Conservation (phyloP, 2,329 filamentous ascomycete species). For the Sclerotinia borealis region DNA sequence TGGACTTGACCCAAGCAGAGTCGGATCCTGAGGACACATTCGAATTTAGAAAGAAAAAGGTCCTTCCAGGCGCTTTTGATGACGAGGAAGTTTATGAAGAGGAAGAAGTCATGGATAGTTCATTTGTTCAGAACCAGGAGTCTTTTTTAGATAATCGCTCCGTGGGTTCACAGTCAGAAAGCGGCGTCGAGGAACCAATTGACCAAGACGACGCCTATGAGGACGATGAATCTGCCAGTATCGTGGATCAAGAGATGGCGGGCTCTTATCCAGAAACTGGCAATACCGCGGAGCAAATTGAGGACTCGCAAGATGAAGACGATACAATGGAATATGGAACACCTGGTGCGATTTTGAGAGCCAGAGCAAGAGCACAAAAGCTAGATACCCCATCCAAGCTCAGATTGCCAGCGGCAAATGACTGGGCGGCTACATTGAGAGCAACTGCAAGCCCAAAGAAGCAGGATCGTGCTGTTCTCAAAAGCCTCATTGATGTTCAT, state of each 20-base stretch:
- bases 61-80: constrained; percentile 77
- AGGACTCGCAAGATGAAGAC: constrained; percentile 45
- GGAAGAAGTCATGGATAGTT: constrained; percentile 45
- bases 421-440: constrained; percentile 91
- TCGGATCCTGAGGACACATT: constrained; percentile 34
- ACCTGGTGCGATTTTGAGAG: constrained; percentile 56
- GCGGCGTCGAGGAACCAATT: constrained; percentile 48
- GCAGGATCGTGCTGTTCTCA: constrained; percentile 72
- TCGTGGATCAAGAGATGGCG: constrained; percentile 66
- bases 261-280: constrained; percentile 68
- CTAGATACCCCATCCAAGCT: constrained; percentile 52
- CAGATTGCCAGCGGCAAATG: constrained; percentile 60
- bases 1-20: constrained; percentile 32
- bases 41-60: constrained; percentile 32
- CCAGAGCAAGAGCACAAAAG: constrained; percentile 58
- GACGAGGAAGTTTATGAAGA: constrained; percentile 48
- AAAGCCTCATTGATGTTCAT: constrained; percentile 38
- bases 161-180: constrained; percentile 67
- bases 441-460: constrained; percentile 93
- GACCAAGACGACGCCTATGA: constrained; percentile 60
- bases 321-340: constrained; percentile 37
- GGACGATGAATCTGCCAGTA: constrained; percentile 72
- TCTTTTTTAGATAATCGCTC: constrained; percentile 94
- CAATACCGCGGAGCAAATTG: constrained; percentile 69
- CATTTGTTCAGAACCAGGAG: constrained; percentile 42